These are phyloP conservation scores for Phylloporus sp. DNA, from an alignment of 768 basidiomycete species.

Conservation along the genomic window DNA sequence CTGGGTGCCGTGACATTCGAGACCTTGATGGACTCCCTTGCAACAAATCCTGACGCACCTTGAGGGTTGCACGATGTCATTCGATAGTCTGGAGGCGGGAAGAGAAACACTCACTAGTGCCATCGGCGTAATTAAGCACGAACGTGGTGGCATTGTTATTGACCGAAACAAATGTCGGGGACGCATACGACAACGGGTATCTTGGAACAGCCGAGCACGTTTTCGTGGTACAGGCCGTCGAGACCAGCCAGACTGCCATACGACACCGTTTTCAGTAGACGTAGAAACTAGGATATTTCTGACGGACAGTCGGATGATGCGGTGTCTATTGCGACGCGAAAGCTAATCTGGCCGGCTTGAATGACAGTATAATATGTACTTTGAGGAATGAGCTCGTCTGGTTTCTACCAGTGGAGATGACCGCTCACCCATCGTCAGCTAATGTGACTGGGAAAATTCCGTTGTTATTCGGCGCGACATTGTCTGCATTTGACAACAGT, in stretches of 20 bases:
- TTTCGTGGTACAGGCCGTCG: conserved; percentile 54
- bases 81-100: neutral
- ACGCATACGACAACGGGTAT: conserved; percentile 65
- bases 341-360: conserved; percentile 54
- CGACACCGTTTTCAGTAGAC: neutral
- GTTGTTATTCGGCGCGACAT: conserved; percentile 25
- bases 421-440: conserved; percentile 45
- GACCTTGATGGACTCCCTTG: conserved; percentile 55
- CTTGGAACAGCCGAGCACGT: conserved; percentile 56
- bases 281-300: neutral
- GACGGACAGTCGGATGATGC: conserved; percentile 43
- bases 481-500: conserved; percentile 8
- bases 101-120: conserved; percentile 49
- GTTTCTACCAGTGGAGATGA: conserved; percentile 23
- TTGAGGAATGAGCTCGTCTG: conserved; percentile 6
- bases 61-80: conserved; percentile 7
- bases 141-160: conserved; percentile 60
- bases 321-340: conserved; percentile 70
- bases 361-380: conserved; percentile 70
- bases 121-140: conserved; percentile 58
- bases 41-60: conserved; percentile 71
- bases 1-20: conserved; percentile 54
- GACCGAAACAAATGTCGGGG: conserved; percentile 58
- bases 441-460: conserved; percentile 44
- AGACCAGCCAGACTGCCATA: conserved; percentile 62